Evolutionary conservation across 2,329 filamentous ascomycete species (phyloP), one percentile per base, ranked within the genome.

Genomic region (Cadophora malorum): DNA sequence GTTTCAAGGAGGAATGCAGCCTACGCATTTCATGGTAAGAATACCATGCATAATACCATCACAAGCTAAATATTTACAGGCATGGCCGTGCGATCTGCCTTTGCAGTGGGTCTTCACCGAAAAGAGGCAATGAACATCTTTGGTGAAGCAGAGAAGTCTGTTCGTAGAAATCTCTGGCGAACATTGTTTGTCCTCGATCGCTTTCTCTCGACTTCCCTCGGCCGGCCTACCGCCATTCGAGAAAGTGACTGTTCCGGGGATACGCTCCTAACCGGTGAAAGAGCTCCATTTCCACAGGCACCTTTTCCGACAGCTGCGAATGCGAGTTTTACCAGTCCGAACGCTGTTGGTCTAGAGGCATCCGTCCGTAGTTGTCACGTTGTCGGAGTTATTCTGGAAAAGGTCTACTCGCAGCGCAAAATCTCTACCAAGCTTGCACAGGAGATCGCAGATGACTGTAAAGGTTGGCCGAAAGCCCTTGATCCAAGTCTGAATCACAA

Each of bases 171-270:
- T 60, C 77, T 91, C 3, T 91, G 88, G 89, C 84, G 85, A 66
- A 88, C 86, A 12, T 77, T 91, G 0, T 90, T 89, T 67, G 81
- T 91, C 16, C 81, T 91, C 8, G 89, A 91, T 73, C 83, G 86
- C 19, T 87, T 91, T 63, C 80, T 91, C 1, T 85, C 88, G 1
- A 85, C 86, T 28, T 87, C 86, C 1, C 79, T 91, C 1, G 89
- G 89, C 5, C 83, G 88, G 10, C 89, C 89, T 0, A 83, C 83
- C 1, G 84, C 86, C 8, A 90, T 91, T 60, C 83, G 83, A 5
- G 86, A 90, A 69, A 84, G 87, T 21, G 87, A 90, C 68, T 90
- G 87, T 74, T 87, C 86, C 19, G 82, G 83, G 1, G 81, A 83
- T 45, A 80, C 82, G 14, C 76, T 86, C 3, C 45, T 55, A 41